Evolutionary conservation across 345 rosid species (phyloP).

Genomic region (Camelina neglecta): DNA sequence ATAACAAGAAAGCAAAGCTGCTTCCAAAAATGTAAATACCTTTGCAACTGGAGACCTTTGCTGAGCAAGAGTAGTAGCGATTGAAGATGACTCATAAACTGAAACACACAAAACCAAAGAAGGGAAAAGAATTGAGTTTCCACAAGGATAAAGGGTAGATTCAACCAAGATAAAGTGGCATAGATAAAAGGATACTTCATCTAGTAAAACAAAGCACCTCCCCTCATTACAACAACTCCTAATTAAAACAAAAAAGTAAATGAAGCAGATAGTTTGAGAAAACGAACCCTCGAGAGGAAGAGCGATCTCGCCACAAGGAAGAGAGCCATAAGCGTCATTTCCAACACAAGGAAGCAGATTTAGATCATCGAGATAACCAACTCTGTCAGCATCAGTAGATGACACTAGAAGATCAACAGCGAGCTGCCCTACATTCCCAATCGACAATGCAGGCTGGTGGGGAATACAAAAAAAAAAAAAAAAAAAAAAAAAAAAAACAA

Average conservation of each 20-base stretch:
- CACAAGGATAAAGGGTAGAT: not conserved
- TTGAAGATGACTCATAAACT: slow-evolving; percentile 70
- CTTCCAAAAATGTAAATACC: slow-evolving; percentile 49
- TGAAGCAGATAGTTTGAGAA: slow-evolving; percentile 8
- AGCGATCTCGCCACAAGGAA: slow-evolving; percentile 74
- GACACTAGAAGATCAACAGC: slow-evolving; percentile 89
- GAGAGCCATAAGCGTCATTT: slow-evolving; percentile 75
- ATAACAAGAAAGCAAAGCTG: not conserved
- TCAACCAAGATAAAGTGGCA: slow-evolving; percentile 3
- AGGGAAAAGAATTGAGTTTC: not conserved
- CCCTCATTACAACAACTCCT: not conserved
- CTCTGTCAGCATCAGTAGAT: slow-evolving; percentile 63
- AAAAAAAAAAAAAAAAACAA: not conserved
- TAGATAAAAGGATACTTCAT: not conserved
- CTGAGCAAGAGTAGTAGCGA: slow-evolving; percentile 59
- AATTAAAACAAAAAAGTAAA: not conserved
- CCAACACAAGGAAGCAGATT: slow-evolving; percentile 88
- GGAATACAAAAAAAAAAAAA: not conserved
- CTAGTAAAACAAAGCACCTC: not conserved
- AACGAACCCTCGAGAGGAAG: slow-evolving; percentile 82
- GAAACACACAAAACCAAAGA: slow-evolving; percentile 1
- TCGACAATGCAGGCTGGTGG: slow-evolving; percentile 82
- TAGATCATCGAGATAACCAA: slow-evolving; percentile 80
- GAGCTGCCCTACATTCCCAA: slow-evolving; percentile 92
- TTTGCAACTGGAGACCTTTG: slow-evolving; percentile 80